phyloP scores from a whole-genome alignment of 2,329 filamentous ascomycete species.

The Rhytidhysteron rufulum region DNA sequence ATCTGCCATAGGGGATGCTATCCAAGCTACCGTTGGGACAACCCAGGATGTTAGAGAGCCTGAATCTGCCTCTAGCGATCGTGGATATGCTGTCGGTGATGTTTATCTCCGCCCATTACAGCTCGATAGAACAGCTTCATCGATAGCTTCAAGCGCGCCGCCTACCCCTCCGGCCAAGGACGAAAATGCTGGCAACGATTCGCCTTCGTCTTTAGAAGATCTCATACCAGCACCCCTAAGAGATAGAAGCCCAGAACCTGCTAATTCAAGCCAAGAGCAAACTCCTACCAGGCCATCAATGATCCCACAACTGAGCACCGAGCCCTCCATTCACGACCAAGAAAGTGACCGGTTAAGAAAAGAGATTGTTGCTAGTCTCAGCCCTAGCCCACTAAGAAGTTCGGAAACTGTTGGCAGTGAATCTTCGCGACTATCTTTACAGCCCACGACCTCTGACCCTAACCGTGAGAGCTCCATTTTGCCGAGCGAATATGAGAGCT shows the following conservation, averaged over 20 bases:
- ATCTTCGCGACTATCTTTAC: slow-evolving; percentile 21
- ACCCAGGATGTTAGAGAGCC: too few relatives aligned
- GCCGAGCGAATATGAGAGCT: slow-evolving; percentile 64
- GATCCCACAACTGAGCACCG: slow-evolving; percentile 43
- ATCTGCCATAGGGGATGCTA: slow-evolving; percentile 45
- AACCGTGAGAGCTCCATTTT: slow-evolving; percentile 61
- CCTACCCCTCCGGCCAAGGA: slow-evolving; percentile 49
- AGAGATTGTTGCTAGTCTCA: slow-evolving; percentile 70
- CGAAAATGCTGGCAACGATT: slow-evolving; percentile 33
- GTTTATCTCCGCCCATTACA: slow-evolving; percentile 36
- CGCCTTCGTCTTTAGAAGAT: slow-evolving; percentile 23
- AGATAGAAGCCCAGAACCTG: slow-evolving; percentile 30
- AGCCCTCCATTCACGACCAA: slow-evolving; percentile 54
- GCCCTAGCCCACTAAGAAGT: slow-evolving; percentile 49
- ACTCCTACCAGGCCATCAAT: slow-evolving; percentile 23
- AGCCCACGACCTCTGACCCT: slow-evolving; percentile 14
- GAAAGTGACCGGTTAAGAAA: slow-evolving; percentile 70
- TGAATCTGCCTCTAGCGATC: slow-evolving; percentile 8
- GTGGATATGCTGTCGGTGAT: slow-evolving; percentile 23
- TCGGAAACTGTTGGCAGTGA: slow-evolving; percentile 14
- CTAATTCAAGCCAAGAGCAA: slow-evolving; percentile 6
- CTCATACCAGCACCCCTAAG: slow-evolving; percentile 34
- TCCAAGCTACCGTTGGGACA: slow-evolving; percentile 34
- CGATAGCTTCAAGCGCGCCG: slow-evolving; percentile 30
- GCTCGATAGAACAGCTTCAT: slow-evolving; percentile 34